phyloP scores from a whole-genome alignment of 2,329 filamentous ascomycete species.

The Trichoderma citrinoviride region DNA sequence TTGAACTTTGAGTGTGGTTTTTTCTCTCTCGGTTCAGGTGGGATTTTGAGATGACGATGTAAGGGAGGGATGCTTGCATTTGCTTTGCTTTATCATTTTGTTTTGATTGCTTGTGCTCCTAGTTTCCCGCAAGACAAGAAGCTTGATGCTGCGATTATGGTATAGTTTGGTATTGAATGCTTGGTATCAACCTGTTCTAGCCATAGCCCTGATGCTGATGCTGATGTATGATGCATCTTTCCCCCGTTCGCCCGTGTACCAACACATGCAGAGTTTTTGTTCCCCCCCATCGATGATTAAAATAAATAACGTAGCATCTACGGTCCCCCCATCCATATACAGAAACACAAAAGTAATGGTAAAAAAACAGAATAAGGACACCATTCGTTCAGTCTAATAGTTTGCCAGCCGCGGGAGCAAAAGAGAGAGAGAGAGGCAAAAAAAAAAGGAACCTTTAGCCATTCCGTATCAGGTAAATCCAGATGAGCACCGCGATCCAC shows the following conservation, averaged over 20 bases:
- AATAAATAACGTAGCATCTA: not conserved
- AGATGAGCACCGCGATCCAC: constrained; percentile 62
- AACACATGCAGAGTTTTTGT: not conserved
- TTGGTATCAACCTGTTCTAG: constrained; percentile 16
- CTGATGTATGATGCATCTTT: not conserved
- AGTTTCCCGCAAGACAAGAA: not conserved
- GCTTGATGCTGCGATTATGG: not conserved
- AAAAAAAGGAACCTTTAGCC: constrained; percentile 43
- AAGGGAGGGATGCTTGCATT: not conserved
- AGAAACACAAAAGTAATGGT: not conserved
- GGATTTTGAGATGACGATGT: too few species aligned
- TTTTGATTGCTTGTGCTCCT: not conserved
- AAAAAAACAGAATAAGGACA: not conserved
- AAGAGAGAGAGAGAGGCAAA: not conserved
- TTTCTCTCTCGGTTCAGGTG: too few species aligned
- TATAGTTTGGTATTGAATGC: not conserved
- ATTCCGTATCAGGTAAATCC: constrained; percentile 63
- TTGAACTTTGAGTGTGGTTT: too few species aligned
- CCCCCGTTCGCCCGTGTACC: not conserved
- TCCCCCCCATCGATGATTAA: not conserved
- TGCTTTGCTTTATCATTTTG: not conserved
- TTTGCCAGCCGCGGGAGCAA: not conserved
- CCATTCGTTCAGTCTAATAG: not conserved
- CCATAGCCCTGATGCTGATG: not conserved
- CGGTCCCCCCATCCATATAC: constrained; percentile 3